A percentile compares a stretch with the other conserved stretches of the same genome.
Conservation (phyloP, 345 rosid species). For the Heritiera littoralis region DNA sequence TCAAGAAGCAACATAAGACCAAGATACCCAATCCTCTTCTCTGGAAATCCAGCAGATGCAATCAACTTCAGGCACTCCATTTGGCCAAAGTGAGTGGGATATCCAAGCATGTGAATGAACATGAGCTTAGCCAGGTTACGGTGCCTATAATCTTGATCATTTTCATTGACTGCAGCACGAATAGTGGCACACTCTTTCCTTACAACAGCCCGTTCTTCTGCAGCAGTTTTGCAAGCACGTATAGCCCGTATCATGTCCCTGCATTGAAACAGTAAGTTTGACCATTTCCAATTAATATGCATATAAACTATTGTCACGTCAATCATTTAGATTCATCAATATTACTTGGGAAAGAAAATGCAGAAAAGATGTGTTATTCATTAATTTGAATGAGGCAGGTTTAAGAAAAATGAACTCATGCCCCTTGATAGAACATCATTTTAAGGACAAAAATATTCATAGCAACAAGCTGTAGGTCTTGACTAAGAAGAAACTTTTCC, state of each 20-base stretch:
- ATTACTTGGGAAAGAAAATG: not conserved
- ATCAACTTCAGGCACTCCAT: conserved; percentile 97
- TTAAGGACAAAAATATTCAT: not conserved
- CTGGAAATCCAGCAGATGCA: conserved; percentile 96
- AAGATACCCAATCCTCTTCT: conserved; percentile 99
- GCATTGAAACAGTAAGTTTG: conserved; percentile 30
- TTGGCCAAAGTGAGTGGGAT: conserved; percentile 99
- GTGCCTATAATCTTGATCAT: conserved; percentile 87
- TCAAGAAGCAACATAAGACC: conserved; percentile 99
- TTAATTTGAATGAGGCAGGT: not conserved
- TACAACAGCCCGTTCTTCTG: conserved; percentile 94
- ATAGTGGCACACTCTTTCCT: conserved; percentile 97
- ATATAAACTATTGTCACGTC: not conserved
- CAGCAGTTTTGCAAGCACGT: conserved; percentile 98
- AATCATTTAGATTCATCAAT: not conserved
- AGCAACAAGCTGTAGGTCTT: not conserved
- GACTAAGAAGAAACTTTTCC: not conserved
- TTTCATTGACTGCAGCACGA: conserved; percentile 81
- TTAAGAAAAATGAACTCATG: not conserved
- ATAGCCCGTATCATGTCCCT: conserved; percentile 99
- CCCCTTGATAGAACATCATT: not conserved
- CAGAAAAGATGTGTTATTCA: not conserved
- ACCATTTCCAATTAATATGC: not conserved
- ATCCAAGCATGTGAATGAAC: conserved; percentile 99
- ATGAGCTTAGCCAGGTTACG: conserved; percentile 96